phyloP scores from a whole-genome alignment of 192 early-diverging fungal species.

The Coemansia sp. region DNA sequence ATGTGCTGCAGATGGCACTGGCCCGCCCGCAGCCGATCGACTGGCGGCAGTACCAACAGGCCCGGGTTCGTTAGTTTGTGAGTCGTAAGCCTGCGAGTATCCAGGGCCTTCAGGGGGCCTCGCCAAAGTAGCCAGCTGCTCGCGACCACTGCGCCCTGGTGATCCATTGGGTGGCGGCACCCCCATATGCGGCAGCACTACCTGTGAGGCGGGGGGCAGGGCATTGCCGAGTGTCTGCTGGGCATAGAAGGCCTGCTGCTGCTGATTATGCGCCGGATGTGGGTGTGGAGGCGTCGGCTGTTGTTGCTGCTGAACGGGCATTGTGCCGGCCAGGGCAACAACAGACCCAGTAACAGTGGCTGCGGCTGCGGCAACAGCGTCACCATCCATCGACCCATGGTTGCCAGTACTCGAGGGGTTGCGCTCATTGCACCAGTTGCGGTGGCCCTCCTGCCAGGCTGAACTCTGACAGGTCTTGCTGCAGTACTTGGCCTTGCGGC shows the following conservation, averaged over 20 bases:
- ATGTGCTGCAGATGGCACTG: conserved; percentile 17
- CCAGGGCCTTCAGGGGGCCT: neutral
- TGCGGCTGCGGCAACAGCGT: conserved; percentile 34
- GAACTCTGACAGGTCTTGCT: conserved; percentile 74
- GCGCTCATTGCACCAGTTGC: conserved; percentile 78
- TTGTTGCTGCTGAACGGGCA: conserved; percentile 22
- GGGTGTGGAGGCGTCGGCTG: conserved; percentile 9
- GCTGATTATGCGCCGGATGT: conserved; percentile 9
- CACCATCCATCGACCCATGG: conserved; percentile 16
- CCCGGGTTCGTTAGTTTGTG: neutral
- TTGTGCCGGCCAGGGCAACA: conserved; percentile 25
- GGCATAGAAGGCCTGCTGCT: conserved; percentile 9
- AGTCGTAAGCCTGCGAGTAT: neutral
- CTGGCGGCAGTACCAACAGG: neutral
- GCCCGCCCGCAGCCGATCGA: conserved; percentile 25
- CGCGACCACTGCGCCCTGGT: neutral
- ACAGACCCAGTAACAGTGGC: conserved; percentile 26
- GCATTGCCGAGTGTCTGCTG: neutral
- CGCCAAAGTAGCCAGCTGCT: neutral
- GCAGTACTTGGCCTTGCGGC: conserved; percentile 88
- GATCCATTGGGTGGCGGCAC: neutral
- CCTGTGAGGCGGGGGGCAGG: neutral
- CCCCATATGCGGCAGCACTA: neutral
- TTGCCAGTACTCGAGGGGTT: conserved; percentile 22
- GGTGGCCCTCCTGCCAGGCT: conserved; percentile 79